Evolutionary conservation across 2,329 filamentous ascomycete species (phyloP).

Genomic region (Coniochaeta sp.): DNA sequence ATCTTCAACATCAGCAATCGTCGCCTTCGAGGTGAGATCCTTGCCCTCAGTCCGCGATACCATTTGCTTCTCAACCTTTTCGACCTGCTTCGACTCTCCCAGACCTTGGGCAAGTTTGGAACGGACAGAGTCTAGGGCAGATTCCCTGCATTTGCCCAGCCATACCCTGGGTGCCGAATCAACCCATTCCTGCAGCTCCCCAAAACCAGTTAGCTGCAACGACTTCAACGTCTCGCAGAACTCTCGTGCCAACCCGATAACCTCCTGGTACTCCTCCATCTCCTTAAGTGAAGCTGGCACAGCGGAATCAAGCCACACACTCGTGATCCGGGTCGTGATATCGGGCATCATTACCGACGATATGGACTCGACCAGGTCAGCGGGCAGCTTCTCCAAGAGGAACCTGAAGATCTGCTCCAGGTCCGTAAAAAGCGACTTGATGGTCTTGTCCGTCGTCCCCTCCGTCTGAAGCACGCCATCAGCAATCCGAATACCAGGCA

Average conservation of each 20-base stretch:
- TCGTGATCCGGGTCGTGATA: constrained; percentile 61
- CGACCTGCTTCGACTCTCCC: constrained; percentile 61
- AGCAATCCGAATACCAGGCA: constrained; percentile 33
- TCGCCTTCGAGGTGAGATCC: constrained; percentile 50
- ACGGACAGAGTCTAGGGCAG: constrained; percentile 68
- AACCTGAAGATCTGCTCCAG: constrained; percentile 45
- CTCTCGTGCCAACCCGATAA: constrained; percentile 54
- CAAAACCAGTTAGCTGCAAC: constrained; percentile 55
- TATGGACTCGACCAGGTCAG: constrained; percentile 51
- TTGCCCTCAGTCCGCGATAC: constrained; percentile 62
- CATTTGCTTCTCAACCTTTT: constrained; percentile 78
- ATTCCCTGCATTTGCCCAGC: constrained; percentile 77
- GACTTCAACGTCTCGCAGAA: constrained; percentile 60
- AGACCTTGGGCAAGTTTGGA: constrained; percentile 58
- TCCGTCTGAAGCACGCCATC: constrained; percentile 34
- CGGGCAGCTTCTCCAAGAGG: constrained; percentile 43
- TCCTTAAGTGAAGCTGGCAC: constrained; percentile 70
- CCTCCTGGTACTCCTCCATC: constrained; percentile 63
- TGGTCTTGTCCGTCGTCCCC: constrained; percentile 34
- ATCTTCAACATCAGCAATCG: constrained; percentile 32
- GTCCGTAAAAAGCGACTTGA: constrained; percentile 47
- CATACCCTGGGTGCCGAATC: constrained; percentile 74
- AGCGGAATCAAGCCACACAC: constrained; percentile 65
- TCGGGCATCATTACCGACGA: constrained; percentile 64
- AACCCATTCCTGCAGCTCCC: constrained; percentile 71